Evolutionary conservation across 257 asterid species (phyloP), one percentile per base, ranked within the genome.

Genomic region (Lycium barbarum): DNA sequence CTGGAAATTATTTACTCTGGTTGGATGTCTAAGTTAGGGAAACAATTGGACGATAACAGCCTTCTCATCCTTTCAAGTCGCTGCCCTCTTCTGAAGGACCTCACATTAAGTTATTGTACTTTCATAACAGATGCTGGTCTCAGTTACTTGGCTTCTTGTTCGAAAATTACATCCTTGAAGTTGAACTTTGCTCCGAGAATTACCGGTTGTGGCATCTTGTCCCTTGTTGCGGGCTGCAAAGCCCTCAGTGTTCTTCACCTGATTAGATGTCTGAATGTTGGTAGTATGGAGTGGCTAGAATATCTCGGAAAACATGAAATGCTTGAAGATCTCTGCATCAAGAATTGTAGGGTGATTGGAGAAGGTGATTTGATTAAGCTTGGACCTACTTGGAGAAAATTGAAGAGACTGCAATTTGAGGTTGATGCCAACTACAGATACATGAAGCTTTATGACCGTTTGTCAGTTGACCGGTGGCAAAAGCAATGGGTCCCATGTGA

Each of bases 11-110:
- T 88, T 63, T 94, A 95, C 91, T 89, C 94, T 2, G 99, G 98
- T 84, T 95, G 98, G 98, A 92, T 93, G 98, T 95, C 97, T 49
- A 93, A 87, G 79, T 90, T 91, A 81, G 99, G 99, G 5, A 92
- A 89, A 84, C 99, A 95, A 82, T 85, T 94, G 67, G 97, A 92
- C 76, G 98, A 94, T 78, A 80, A 84, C 73, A 97, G 97, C 49
- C 92, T 95, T 85, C 68, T 59, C 79, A 80, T 86, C 66, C 94
- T 95, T 82, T 91, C 98, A 13, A 78, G 47, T 58, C 83, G 84
- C 87, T 95, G 99, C 83, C 93, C 92, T 79, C 79, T 15, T 22
- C 86, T 95, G 10, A 86, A 82, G n/a, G 93, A 91, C 82, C 93
- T 95, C 86, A 91, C 90, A 84, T 90, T 94, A 67, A 94, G 95